These are phyloP conservation scores for Coniochaeta sp. DNA, from an alignment of 2,329 filamentous ascomycete species.

Conservation along the genomic window DNA sequence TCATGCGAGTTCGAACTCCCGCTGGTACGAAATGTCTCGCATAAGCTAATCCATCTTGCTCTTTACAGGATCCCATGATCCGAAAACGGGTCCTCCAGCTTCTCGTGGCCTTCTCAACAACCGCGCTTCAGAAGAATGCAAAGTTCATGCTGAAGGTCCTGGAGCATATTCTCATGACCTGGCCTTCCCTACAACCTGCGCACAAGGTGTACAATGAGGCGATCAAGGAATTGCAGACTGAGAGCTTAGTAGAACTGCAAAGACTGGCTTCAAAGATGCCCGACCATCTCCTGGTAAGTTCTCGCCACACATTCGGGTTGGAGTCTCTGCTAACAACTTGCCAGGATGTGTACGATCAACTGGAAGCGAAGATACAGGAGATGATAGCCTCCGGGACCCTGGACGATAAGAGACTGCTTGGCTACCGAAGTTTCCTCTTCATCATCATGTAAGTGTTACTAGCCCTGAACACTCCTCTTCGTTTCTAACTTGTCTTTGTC, in stretches of 20 bases:
- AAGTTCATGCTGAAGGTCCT: constrained; percentile 83
- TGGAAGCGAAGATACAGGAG: constrained; percentile 77
- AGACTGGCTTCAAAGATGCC: constrained; percentile 85
- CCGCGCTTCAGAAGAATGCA: constrained; percentile 68
- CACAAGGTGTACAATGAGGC: constrained; percentile 75
- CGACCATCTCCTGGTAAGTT: constrained; percentile 69
- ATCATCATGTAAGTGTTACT: constrained; percentile 66
- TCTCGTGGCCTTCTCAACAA: constrained; percentile 77
- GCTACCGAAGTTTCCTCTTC: constrained; percentile 85
- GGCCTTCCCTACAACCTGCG: constrained; percentile 65
- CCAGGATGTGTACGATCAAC: constrained; percentile 75
- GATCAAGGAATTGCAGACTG: constrained; percentile 78
- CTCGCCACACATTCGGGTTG: no score
- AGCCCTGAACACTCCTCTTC: background rate
- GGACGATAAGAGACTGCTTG: constrained; percentile 78
- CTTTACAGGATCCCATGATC: constrained; percentile 65
- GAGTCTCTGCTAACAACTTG: background rate
- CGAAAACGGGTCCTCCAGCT: constrained; percentile 75
- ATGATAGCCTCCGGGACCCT: constrained; percentile 65
- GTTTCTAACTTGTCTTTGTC: constrained; percentile 6
- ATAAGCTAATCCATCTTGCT: constrained; percentile 11
- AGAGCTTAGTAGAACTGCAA: constrained; percentile 82
- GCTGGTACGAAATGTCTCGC: background rate
- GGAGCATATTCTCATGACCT: constrained; percentile 82
- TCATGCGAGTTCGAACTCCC: background rate